Evolutionary conservation across 2,329 filamentous ascomycete species (phyloP).

Genomic region (Nigrospora osmanthi): DNA sequence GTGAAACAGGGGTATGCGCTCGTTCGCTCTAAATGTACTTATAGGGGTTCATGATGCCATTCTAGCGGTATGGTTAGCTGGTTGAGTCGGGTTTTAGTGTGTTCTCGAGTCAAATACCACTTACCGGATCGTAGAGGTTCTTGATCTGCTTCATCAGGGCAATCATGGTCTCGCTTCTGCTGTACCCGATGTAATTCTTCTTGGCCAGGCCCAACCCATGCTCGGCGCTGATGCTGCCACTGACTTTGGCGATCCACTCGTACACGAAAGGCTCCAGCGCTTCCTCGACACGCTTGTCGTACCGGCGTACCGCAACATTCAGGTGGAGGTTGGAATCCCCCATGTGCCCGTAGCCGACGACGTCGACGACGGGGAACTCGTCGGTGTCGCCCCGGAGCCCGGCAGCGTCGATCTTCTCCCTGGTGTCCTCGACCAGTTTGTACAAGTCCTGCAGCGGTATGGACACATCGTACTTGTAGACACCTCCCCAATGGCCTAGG

Average conservation of each 20-base stretch:
- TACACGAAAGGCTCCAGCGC: constrained; percentile 91
- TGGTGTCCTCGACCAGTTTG: constrained; percentile 77
- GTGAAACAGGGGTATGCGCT: no score
- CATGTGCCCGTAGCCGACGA: constrained; percentile 98
- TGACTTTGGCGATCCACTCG: constrained; percentile 85
- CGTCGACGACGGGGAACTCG: constrained; percentile 72
- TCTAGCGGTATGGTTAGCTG: constrained; percentile 44
- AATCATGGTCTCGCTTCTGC: constrained; percentile 79
- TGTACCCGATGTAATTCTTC: constrained; percentile 93
- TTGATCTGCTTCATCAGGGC: constrained; percentile 94
- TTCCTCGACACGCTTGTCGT: constrained; percentile 82
- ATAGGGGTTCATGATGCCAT: constrained; percentile 98
- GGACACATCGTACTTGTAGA: constrained; percentile 98
- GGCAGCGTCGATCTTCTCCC: constrained; percentile 61
- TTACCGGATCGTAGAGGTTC: constrained; percentile 85
- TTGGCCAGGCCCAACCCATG: constrained; percentile 92
- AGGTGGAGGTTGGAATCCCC: constrained; percentile 93
- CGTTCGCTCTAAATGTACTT: constrained; percentile 65
- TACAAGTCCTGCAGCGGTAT: constrained; percentile 88
- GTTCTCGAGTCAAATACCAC: constrained; percentile 22
- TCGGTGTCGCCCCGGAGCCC: constrained; percentile 73
- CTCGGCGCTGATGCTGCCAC: constrained; percentile 93
- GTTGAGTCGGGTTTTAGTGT: neutral
- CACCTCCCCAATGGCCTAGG: constrained; percentile 82
- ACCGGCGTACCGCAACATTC: constrained; percentile 76